A percentile compares a stretch with the other conserved stretches of the same genome.
These are phyloP conservation scores for Dactylorhiza incarnata DNA, from an alignment of 106 monocot species.

Conservation along the genomic window DNA sequence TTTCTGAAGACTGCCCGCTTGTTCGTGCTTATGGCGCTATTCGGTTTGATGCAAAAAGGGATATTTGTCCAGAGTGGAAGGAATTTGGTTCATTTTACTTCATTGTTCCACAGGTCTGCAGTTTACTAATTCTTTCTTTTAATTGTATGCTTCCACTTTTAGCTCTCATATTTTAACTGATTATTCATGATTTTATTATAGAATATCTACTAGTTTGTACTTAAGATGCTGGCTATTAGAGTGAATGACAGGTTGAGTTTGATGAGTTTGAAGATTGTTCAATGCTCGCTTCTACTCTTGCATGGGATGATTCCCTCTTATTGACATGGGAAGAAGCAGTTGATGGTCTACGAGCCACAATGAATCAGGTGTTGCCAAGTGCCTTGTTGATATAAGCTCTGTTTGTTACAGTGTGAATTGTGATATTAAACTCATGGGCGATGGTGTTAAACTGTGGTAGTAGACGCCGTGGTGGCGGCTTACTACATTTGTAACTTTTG, in stretches of 20 bases:
- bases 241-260: constrained; percentile 82
- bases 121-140: constrained; percentile 5
- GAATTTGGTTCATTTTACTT: constrained; percentile 90
- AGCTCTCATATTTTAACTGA: neutral
- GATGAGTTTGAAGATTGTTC: constrained; percentile 79
- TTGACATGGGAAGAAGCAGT: constrained; percentile 75
- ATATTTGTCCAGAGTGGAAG: constrained; percentile 69
- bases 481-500: too few species aligned
- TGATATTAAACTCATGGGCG: too few species aligned
- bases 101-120: constrained; percentile 68
- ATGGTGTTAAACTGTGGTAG: too few species aligned
- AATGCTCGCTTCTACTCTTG: constrained; percentile 69
- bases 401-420: too few species aligned
- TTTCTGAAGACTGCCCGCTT: constrained; percentile 56
- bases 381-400: neutral
- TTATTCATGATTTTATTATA: neutral
- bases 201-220: constrained; percentile 23
- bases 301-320: constrained; percentile 74
- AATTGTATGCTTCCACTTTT: neutral
- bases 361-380: constrained; percentile 41
- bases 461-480: too few species aligned
- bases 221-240: constrained; percentile 18
- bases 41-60: constrained; percentile 70
- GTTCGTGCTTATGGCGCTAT: constrained; percentile 94
- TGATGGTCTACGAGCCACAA: constrained; percentile 44